Conservation (phyloP, 2,329 filamentous ascomycete genomes). For the Clarireedia paspali region DNA sequence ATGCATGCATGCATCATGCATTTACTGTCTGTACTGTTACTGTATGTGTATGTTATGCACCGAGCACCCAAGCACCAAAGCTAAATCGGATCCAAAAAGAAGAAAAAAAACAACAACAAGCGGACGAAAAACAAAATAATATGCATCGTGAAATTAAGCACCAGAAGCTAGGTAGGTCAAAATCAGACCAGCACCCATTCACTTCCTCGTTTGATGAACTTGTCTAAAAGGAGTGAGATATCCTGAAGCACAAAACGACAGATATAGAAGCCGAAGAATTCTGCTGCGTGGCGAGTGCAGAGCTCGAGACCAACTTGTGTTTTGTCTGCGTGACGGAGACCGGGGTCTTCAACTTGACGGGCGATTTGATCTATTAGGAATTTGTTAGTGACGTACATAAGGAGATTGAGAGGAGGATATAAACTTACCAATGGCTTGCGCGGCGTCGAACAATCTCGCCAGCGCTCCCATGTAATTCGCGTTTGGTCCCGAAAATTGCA, state of each 20-base stretch:
- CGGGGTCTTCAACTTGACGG: conserved; percentile 91
- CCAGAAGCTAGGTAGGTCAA: too few relatives aligned
- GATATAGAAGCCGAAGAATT: conserved; percentile 96
- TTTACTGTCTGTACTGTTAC: too few relatives aligned
- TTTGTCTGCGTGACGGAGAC: conserved; percentile 81
- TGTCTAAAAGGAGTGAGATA: conserved; percentile 78
- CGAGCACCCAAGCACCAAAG: neutral
- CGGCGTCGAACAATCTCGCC: conserved; percentile 86
- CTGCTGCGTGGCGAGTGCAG: conserved; percentile 84
- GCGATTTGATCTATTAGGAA: conserved; percentile 78
- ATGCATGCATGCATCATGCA: too few relatives aligned
- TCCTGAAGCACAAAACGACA: conserved; percentile 92
- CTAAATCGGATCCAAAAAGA: neutral
- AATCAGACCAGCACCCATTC: conserved; percentile 69
- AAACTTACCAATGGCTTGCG: conserved; percentile 77
- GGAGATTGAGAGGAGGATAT: neutral
- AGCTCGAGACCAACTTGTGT: conserved; percentile 94
- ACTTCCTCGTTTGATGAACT: conserved; percentile 91
- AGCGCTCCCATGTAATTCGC: conserved; percentile 86
- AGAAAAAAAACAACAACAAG: neutral
- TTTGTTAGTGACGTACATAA: neutral
- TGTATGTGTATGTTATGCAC: neutral
- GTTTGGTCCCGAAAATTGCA: conserved; percentile 75
- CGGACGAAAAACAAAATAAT: neutral
- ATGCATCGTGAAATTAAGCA: neutral